Percentiles rank a stretch among this genome's conserved stretches.
Evolutionary conservation across 2,329 filamentous ascomycete species (phyloP).

Genomic region (Cladophialophora bantiana): DNA sequence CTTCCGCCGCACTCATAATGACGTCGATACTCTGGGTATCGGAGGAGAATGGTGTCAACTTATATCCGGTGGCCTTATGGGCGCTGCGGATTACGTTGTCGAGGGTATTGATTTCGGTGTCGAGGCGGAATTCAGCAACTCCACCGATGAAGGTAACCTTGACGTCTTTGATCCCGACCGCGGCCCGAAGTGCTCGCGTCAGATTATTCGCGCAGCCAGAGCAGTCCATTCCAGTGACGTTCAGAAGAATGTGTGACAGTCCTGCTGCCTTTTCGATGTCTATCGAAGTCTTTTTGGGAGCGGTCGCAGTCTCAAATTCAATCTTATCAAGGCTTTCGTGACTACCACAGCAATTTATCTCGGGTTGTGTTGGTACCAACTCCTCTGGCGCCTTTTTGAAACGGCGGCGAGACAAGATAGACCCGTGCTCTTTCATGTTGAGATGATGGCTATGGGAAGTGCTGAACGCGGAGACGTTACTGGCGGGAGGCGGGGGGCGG

Average conservation of each 20-base stretch:
- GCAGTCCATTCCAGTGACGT: constrained; percentile 33
- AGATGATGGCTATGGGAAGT: constrained; percentile 22
- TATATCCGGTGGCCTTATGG: constrained; percentile 36
- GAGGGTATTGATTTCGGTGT: constrained; percentile 50
- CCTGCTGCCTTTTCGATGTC: constrained; percentile 32
- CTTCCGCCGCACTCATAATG: constrained; percentile 22
- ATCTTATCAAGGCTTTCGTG: constrained; percentile 16
- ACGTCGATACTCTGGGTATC: constrained; percentile 36
- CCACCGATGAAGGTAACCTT: constrained; percentile 38
- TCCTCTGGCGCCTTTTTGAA: constrained; percentile 11
- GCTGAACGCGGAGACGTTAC: constrained; percentile 8
- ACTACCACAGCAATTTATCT: constrained; percentile 27
- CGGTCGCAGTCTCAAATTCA: background rate
- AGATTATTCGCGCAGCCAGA: constrained; percentile 42
- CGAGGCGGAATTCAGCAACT: constrained; percentile 45
- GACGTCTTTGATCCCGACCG: constrained; percentile 32
- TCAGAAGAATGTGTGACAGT: constrained; percentile 31
- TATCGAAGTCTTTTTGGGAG: constrained; percentile 6
- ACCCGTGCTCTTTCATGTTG: constrained; percentile 18
- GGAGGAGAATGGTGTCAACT: constrained; percentile 28
- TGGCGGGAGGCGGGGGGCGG: constrained; percentile 3
- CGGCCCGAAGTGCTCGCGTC: constrained; percentile 31
- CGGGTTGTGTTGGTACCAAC: constrained; percentile 3
- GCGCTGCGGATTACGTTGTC: constrained; percentile 35
- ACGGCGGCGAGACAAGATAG: constrained; percentile 17